Conservation (phyloP, 2,329 filamentous ascomycete genomes). For the Colletotrichum sp. region DNA sequence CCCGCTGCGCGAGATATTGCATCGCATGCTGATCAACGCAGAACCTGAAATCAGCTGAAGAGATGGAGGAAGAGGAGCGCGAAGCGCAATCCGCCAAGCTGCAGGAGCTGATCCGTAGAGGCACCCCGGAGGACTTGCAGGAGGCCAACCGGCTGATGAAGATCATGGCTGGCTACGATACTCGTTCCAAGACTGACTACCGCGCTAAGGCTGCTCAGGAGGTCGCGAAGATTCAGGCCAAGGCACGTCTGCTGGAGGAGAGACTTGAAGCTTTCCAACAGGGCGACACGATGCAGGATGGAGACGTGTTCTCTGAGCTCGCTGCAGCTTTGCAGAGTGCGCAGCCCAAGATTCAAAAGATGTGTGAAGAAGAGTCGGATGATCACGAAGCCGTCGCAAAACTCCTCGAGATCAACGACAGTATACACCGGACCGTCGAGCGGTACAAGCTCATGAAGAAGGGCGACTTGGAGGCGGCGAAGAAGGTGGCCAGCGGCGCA, state of each 20-base stretch:
- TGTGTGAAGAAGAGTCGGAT: slow-evolving; percentile 98
- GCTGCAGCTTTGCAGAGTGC: slow-evolving; percentile 88
- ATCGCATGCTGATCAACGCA: slow-evolving; percentile 38
- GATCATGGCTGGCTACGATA: slow-evolving; percentile 98
- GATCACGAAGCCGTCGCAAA: slow-evolving; percentile 96
- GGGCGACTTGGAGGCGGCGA: slow-evolving; percentile 84
- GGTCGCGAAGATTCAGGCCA: slow-evolving; percentile 92
- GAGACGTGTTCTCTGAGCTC: slow-evolving; percentile 80
- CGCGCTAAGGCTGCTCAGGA: slow-evolving; percentile 97
- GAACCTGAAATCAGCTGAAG: slow-evolving; percentile 95
- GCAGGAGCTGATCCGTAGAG: slow-evolving; percentile 92
- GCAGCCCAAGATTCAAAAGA: slow-evolving; percentile 98
- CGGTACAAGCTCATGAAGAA: slow-evolving; percentile 96
- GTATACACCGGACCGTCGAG: slow-evolving; percentile 96
- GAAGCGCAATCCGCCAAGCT: slow-evolving; percentile 98
- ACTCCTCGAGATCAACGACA: slow-evolving; percentile 96
- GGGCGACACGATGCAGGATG: slow-evolving; percentile 77
- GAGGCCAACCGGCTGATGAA: slow-evolving; percentile 99
- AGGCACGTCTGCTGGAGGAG: slow-evolving; percentile 90
- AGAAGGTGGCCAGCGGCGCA: slow-evolving; percentile 83
- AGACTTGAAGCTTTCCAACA: slow-evolving; percentile 84
- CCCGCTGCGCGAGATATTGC: neutral
- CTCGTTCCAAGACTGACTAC: slow-evolving; percentile 94
- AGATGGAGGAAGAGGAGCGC: slow-evolving; percentile 97
- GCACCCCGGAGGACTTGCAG: slow-evolving; percentile 89